Percentiles rank a stretch among this genome's conserved stretches.
These are phyloP conservation scores for Candida sithepensis DNA, from an alignment of 805 yeast genomes.

Conservation along the genomic window DNA sequence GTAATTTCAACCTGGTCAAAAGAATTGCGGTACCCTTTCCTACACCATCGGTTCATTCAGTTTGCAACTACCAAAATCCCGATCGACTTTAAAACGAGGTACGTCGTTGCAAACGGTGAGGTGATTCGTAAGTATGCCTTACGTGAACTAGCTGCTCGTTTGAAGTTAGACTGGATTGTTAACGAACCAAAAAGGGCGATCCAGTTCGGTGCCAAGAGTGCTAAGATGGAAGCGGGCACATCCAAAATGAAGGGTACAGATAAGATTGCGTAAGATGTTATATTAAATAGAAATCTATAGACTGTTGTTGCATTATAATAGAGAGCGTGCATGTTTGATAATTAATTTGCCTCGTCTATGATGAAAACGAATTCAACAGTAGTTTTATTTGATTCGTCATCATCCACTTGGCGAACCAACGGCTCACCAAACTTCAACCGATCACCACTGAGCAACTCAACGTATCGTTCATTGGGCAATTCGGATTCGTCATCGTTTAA, in stretches of 20 bases:
- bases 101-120: conserved; percentile 33
- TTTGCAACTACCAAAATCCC: conserved; percentile 47
- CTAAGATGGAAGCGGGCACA: conserved; percentile 82
- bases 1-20: conserved; percentile 84
- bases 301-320: no score
- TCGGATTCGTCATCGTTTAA: conserved; percentile 23
- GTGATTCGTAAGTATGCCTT: conserved; percentile 50
- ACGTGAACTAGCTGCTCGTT: conserved; percentile 53
- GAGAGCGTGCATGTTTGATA: no score
- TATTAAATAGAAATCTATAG: no score
- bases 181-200: conserved; percentile 88
- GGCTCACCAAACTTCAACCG: conserved; percentile 22
- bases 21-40: conserved; percentile 84
- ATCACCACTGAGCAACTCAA: conserved; percentile 26
- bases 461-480: conserved; percentile 22
- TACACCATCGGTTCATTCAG: conserved; percentile 59
- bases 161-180: conserved; percentile 47
- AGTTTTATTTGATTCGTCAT: conserved; percentile 5
- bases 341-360: conserved; percentile 5
- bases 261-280: conserved; percentile 12
- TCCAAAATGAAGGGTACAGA: conserved; percentile 79
- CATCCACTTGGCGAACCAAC: conserved; percentile 9
- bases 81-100: conserved; percentile 41
- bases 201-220: conserved; percentile 94
- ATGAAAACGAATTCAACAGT: conserved; percentile 22